phyloP scores from a whole-genome alignment of 257 asterid genomes.

The Agastache rugosa region DNA sequence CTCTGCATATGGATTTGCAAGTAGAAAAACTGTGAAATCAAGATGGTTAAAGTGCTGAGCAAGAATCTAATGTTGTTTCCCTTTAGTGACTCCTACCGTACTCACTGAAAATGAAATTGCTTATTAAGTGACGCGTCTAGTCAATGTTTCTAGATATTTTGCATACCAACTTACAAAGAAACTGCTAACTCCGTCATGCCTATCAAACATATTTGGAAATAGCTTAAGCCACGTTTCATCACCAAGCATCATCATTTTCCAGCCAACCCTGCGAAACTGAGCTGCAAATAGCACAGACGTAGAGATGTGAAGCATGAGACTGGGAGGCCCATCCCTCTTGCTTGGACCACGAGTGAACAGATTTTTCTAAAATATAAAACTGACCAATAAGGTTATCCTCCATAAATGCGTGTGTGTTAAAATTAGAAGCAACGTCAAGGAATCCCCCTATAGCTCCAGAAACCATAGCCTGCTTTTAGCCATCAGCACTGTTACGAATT shows the following conservation, averaged over 20 bases:
- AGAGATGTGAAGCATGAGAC: constrained; percentile 20
- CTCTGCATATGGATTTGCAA: not conserved
- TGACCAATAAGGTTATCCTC: constrained; percentile 94
- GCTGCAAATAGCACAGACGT: constrained; percentile 50
- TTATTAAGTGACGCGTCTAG: not conserved
- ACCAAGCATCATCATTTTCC: constrained; percentile 95
- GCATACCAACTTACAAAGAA: constrained; percentile 72
- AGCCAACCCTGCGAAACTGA: constrained; percentile 75
- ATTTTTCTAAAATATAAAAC: constrained; percentile 34
- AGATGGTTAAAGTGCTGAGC: not conserved
- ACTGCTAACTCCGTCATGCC: constrained; percentile 94
- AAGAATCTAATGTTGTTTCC: not conserved
- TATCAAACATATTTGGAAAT: constrained; percentile 78
- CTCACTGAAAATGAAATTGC: constrained; percentile 16
- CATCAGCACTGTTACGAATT: constrained; percentile 15
- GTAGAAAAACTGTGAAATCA: not conserved
- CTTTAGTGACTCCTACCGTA: not conserved
- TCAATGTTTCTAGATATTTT: not conserved
- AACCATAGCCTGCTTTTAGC: constrained; percentile 74
- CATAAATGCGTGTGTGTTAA: constrained; percentile 83
- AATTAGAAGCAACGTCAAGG: constrained; percentile 87
- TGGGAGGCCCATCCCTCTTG: constrained; percentile 26
- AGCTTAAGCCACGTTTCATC: constrained; percentile 95
- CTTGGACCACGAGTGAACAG: constrained; percentile 16
- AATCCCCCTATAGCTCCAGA: constrained; percentile 96